Base-by-base conservation (phyloP, 495 filamentous ascomycete species). In the Platismatia glauca region DNA sequence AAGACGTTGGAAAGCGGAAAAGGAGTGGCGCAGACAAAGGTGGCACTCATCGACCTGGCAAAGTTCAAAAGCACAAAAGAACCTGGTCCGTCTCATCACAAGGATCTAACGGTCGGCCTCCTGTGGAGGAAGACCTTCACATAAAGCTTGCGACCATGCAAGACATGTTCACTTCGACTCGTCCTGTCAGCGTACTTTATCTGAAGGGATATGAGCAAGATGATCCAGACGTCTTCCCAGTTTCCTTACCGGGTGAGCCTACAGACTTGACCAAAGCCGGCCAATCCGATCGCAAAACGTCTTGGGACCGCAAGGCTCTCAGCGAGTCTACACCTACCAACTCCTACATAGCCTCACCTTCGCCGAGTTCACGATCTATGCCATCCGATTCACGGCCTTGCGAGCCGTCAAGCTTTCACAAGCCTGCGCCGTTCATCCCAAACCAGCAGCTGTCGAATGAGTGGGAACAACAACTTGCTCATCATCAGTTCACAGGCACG, bases 61-160 rank as follows among this genome's bases (percentile, higher is more conserved):
- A 96, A 71, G 81, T 87, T 11, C 81, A 82, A 8, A 96, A 95
- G 69, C 91, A 96, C 73, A 95, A 95, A 72, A 81, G 95, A 37
- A 94, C 91, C 4, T 97, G 92, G 91, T 97, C 94, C 27, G 88
- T 94, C 79, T 89, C 90, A n/a, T 96, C 92, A 7, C 81, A 89
- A 56, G 88, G 89, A 67, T 91, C 86, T 9, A 82, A 78, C 29
- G 76, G 78, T 7, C 84, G 88, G 44, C 67, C 84, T 46, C 82
- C 88, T 4, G 74, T 86, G 22, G 94, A 96, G 71, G 95, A 97
- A 65, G 95, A 97, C 71, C 76, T 97, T 9, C 89, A 95, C 63
- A 77, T 83, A 63, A 96, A 95, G 72, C 78, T 97, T 22, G 82
- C 85, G 55, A 86, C 84, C 34, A 81, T 95, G 70, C 89, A 96